Base-by-base conservation (phyloP, 108 stramenopile species). In the Conticribra guillardii region DNA sequence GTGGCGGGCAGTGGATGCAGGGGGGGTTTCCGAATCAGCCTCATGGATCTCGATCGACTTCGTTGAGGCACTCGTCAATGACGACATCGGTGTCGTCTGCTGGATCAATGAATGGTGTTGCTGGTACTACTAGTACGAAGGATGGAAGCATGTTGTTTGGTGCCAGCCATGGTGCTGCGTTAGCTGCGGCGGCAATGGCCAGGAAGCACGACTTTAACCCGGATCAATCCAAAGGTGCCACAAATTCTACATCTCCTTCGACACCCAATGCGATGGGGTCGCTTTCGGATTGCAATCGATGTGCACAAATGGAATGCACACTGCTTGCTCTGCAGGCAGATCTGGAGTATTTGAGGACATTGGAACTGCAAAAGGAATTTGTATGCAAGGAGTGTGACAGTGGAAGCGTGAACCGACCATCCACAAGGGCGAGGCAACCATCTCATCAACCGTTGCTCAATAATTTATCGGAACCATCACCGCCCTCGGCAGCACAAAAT, bases 341-440 rank as follows among this genome's bases (percentile, higher is more conserved):
- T 53, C 26, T 89, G 49, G 86, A 87, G 51, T 85, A 85, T 44
- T 28, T 89, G 4, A 70, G 86, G 23, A 64, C 58, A 4, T 46
- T 85, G 34, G 79, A 79, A 44, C 60, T 86, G 16, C 67, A 82
- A 27, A 50, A 66, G 32, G 81, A 82, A 24, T 74, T 70, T 53
- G 51, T 79, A n/a, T 83, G 82, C 54, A 64, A 37, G 41, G 58
- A 62, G 44, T 78, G 71, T 26, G 70, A 69, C 21, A 63, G 26
- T 34, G 61, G 57, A 46, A 60, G 47, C 53, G 22, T 30, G 4
- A 23, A 16, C 2, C 45, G 62, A 15, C 0, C 34, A 57, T 29
- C 0, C 16, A 23, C 44, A 37, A 56, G 31, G 4, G 44, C 14
- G 23, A 30, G 54, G 26, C 41, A 45, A 17, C 21, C 47, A 17